A percentile compares a stretch with the other conserved stretches of the same genome.
These are phyloP conservation scores for Pneumocystis wakefieldiae DNA, from an alignment of 1,139 yeast species.

Conservation along the genomic window DNA sequence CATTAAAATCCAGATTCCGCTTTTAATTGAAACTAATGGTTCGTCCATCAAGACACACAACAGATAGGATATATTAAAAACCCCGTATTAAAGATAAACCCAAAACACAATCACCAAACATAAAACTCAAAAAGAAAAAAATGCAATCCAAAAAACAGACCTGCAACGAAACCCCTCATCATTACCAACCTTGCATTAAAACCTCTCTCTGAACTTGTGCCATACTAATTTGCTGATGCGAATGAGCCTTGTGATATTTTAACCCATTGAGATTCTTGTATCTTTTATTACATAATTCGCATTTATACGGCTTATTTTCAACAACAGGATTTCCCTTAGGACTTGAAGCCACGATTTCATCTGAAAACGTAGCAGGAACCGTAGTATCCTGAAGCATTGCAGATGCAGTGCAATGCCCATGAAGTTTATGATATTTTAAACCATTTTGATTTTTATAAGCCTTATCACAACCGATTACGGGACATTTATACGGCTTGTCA, in stretches of 20 bases:
- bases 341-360: neutral
- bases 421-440: constrained; percentile 82
- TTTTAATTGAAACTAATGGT: too few relatives aligned
- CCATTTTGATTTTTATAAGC: constrained; percentile 97
- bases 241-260: constrained; percentile 93
- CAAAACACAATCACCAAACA: constrained; percentile 18
- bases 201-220: constrained; percentile 1
- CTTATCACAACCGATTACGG: constrained; percentile 95
- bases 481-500: constrained; percentile 91
- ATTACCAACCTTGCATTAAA: neutral
- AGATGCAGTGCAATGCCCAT: constrained; percentile 41
- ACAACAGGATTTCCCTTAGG: constrained; percentile 27
- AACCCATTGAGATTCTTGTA: constrained; percentile 91
- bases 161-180: neutral
- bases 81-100: constrained; percentile 12
- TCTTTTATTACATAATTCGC: constrained; percentile 96
- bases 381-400: constrained; percentile 2
- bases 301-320: constrained; percentile 95
- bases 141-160: neutral
- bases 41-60: too few relatives aligned
- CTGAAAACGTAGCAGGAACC: constrained; percentile 1
- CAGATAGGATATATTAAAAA: neutral
- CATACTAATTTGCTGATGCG: constrained; percentile 22
- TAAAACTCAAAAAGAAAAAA: constrained; percentile 14
- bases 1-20: too few relatives aligned